These are phyloP conservation scores for Huntiella savannae DNA, from an alignment of 2,329 filamentous ascomycete species.

Conservation along the genomic window DNA sequence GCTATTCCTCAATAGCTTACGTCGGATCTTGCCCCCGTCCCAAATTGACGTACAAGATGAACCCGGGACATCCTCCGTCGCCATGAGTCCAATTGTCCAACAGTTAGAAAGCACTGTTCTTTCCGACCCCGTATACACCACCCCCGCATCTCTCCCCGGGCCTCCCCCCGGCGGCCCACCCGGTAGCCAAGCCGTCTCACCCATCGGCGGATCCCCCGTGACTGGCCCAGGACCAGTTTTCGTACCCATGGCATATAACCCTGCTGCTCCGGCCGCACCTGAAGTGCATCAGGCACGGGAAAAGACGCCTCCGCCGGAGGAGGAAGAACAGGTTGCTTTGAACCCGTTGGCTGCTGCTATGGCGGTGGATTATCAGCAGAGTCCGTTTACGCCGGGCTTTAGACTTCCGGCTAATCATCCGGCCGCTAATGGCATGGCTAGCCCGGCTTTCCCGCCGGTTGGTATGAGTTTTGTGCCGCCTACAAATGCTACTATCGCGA, in stretches of 20 bases:
- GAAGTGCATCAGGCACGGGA: slow-evolving; percentile 54
- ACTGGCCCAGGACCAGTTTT: slow-evolving; percentile 24
- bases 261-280: slow-evolving; percentile 56
- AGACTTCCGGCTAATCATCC: slow-evolving; percentile 26
- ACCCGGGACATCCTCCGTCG: slow-evolving; percentile 30
- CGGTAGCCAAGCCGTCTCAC: slow-evolving; percentile 8
- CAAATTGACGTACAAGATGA: slow-evolving; percentile 48
- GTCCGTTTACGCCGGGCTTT: slow-evolving; percentile 34
- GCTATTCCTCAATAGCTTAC: slow-evolving; percentile 48
- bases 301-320: slow-evolving; percentile 61
- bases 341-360: slow-evolving; percentile 40
- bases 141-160: slow-evolving; percentile 12
- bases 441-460: slow-evolving; percentile 25
- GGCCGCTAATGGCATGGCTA: slow-evolving; percentile 24
- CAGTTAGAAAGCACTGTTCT: slow-evolving; percentile 55
- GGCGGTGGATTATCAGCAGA: slow-evolving; percentile 33
- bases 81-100: slow-evolving; percentile 52
- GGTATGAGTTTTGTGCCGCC: slow-evolving; percentile 19
- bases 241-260: slow-evolving; percentile 56
- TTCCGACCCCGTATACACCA: slow-evolving; percentile 32
- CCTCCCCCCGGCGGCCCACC: slow-evolving; percentile 12
- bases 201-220: slow-evolving; percentile 12
- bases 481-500: slow-evolving; percentile 26
- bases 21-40: slow-evolving; percentile 40
- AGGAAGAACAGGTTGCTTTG: slow-evolving; percentile 29